Base-by-base conservation (phyloP, 306 rosid genomes). In the Senna tora region DNA sequence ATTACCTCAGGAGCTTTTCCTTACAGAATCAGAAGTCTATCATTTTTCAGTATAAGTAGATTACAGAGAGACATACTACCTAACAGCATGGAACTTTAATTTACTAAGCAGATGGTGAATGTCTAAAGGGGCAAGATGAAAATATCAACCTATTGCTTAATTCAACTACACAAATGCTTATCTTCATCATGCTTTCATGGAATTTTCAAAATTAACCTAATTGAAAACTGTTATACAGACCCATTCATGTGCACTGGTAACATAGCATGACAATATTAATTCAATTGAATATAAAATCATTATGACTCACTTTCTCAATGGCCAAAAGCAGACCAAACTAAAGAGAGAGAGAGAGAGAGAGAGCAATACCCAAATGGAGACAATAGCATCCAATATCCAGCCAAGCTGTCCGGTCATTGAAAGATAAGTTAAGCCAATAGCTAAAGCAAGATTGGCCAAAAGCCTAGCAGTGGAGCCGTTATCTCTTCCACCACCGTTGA, bases 341-440 rank as follows among this genome's bases (percentile, higher is more conserved):
- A 42, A 65, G 68, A 57, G 30, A 25, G 69, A 52, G n/a, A 83
- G 55, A n/a, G n/a, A n/a, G n/a, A n/a, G 52, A 61, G 69, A 52
- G n/a, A 83, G 55, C 2, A 16, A 56, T 82, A 91, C 99, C 99
- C 99, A 89, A 85, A 91, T 84, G 81, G 99, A 94, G 50, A 94
- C 96, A 85, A 94, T 84, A 10, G 97, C 91, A 85, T 91, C 99
- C 82, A 91, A 87, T 68, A 94, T 75, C 99, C 99, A 94, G 39
- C 99, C 97, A 81, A 94, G 96, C 72, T 94, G 97, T 54, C 99
- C 99, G 36, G 97, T 94, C 71, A 94, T 20, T 21, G 99, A 89
- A 57, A 94, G 96, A 78, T 94, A 94, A 51, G 99, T 89, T 74
- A 94, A 84, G 9, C 99, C 97, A 82, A 81, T 50, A 81, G 96